Evolutionary conservation across 371 early-diverging fungal species (phyloP).

Genomic region (Mortierella sp.): DNA sequence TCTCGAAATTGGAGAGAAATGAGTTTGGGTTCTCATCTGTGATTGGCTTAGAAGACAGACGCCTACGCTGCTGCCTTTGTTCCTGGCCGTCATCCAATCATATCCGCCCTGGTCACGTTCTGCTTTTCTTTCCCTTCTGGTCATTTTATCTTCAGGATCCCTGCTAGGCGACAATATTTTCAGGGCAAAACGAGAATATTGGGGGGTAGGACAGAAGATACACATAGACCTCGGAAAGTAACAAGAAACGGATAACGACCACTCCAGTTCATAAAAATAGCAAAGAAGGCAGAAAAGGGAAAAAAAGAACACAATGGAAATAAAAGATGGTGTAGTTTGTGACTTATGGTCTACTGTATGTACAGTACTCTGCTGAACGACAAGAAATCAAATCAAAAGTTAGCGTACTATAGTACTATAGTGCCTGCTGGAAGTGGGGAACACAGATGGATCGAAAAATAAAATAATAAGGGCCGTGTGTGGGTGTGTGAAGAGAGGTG

Average conservation of each 20-base stretch:
- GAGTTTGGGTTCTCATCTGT: background rate
- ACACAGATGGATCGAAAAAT: background rate
- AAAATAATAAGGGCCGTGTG: background rate
- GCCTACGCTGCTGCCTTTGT: background rate
- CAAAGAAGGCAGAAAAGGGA: background rate
- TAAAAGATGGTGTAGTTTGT: background rate
- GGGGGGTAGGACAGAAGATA: background rate
- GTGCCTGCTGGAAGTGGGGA: no score
- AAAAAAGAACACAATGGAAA: no score
- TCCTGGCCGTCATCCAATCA: conserved; percentile 8
- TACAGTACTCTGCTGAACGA: no score
- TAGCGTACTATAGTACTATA: background rate
- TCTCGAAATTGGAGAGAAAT: background rate
- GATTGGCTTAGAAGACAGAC: background rate
- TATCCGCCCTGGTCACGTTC: background rate
- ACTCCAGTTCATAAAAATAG: conserved; percentile 1
- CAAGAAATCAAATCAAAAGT: background rate
- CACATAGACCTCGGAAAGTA: background rate
- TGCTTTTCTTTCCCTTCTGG: background rate
- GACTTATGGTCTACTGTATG: background rate
- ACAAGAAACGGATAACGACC: background rate
- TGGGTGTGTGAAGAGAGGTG: background rate
- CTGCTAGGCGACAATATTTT: no score
- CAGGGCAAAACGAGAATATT: background rate
- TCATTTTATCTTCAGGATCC: background rate